Evolutionary conservation across 169 alveolate species (phyloP), one percentile per base, ranked within the genome.

Genomic region (Condylostoma magnum): DNA sequence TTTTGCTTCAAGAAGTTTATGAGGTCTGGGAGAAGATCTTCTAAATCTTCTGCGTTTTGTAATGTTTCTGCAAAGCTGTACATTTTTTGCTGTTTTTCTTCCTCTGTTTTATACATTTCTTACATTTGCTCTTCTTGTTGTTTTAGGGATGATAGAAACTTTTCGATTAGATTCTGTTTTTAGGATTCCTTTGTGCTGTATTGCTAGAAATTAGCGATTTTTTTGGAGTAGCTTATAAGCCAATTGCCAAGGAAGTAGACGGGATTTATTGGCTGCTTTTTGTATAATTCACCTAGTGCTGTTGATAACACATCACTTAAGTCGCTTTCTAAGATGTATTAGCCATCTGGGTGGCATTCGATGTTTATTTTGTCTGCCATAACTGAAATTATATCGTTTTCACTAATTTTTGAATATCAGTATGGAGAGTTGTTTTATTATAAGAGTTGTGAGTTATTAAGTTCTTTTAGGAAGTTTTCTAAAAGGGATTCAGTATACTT

Each of bases 1-100:
- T 69, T 52, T n/a, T 79, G 77, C 58, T 84, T 63, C 18, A 89
- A 60, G 58, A 50, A 65, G 50, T 76, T 75, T 37, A 84, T 71
- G 15, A 89, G 57, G 4, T 82, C 87, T 43, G 81, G 74, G 10
- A 84, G 77, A 43, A 76, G 69, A 55, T 89, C 95, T 46, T 76
- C 68, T 30, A 89, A 73, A 47, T 89, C 93, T 2, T 71, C 77
- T n/a, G 83, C 36, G 6, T 69, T 77, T 25, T 51, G 63, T 15
- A 89, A 47, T 44, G 60, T 38, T 18, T 74, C 47, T 52, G 67
- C 69, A 60, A 86, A 78, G 3, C 36, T 57, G 25, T 55, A n/a
- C n/a, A n/a, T 51, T 48, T 43, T 31, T 57, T 74, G 71, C 44
- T 78, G 69, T 44, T 71, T 77, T 58, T 48, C 68, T 46, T 57